phyloP scores from a whole-genome alignment of 345 rosid genomes.

The Durio zibethinus region DNA sequence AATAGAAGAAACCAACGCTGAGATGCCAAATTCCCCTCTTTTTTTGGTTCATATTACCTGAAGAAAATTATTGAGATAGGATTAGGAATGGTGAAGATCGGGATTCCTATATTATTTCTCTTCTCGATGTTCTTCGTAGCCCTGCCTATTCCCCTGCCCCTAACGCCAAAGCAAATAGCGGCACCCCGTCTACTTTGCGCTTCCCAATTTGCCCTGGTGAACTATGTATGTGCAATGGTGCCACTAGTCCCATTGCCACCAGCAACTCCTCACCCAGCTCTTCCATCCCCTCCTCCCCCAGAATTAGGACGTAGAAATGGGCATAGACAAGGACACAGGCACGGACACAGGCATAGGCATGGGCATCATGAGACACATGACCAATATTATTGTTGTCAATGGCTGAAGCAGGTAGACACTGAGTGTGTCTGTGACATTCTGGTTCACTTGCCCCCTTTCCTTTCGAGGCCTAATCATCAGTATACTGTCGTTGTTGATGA shows the following conservation, averaged over 20 bases:
- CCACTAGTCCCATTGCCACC: conserved; percentile 32
- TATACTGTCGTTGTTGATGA: conserved; percentile 51
- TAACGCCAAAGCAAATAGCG: neutral
- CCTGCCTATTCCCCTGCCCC: neutral
- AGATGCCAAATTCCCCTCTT: neutral
- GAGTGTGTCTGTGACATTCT: conserved; percentile 79
- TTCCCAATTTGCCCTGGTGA: conserved; percentile 62
- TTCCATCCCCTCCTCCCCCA: conserved; percentile 22
- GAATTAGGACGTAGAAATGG: neutral
- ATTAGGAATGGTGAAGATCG: neutral
- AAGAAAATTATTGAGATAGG: neutral
- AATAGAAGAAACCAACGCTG: neutral
- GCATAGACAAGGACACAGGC: conserved; percentile 15
- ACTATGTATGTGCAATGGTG: conserved; percentile 56
- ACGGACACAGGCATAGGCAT: conserved; percentile 19
- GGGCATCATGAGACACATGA: conserved; percentile 22
- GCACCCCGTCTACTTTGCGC: conserved; percentile 56
- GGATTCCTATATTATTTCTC: neutral
- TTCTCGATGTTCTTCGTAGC: neutral
- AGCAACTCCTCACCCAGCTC: conserved; percentile 11
- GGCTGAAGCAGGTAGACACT: conserved; percentile 62
- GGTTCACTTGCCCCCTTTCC: conserved; percentile 67
- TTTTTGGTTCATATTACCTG: neutral
- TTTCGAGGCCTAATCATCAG: conserved; percentile 57
- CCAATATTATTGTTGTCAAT: conserved; percentile 63